phyloP scores from a whole-genome alignment of 768 basidiomycete species.

The Mycena amicta region DNA sequence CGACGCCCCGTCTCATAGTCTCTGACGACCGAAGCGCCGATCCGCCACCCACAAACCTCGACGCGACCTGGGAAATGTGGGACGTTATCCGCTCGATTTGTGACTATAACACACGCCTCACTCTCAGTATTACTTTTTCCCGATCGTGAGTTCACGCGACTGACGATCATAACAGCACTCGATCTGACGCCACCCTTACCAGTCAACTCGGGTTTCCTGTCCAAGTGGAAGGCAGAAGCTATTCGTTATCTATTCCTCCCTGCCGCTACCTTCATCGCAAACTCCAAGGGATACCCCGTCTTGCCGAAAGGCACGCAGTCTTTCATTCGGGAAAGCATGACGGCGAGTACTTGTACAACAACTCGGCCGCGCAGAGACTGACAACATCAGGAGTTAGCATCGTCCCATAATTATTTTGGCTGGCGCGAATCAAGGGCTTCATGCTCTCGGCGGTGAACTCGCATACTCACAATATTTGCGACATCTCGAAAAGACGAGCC shows the following conservation, averaged over 20 bases:
- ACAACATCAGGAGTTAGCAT: conserved; percentile 54
- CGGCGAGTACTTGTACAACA: conserved; percentile 51
- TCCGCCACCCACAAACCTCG: conserved; percentile 58
- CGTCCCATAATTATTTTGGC: conserved; percentile 84
- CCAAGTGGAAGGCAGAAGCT: conserved; percentile 92
- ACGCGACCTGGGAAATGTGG: conserved; percentile 98
- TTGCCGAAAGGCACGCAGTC: conserved; percentile 90
- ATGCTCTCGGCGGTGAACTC: conserved; percentile 77
- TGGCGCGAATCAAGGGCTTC: conserved; percentile 63
- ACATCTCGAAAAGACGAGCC: conserved; percentile 80
- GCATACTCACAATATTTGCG: conserved; percentile 91
- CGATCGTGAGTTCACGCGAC: conserved; percentile 1
- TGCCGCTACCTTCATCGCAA: conserved; percentile 89
- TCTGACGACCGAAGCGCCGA: conserved; percentile 38
- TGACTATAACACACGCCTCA: conserved; percentile 75
- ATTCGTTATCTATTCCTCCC: conserved; percentile 89
- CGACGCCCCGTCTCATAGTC: conserved; percentile 40
- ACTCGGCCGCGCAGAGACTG: conserved; percentile 17
- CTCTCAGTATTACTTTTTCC: conserved; percentile 56
- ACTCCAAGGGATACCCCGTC: conserved; percentile 95
- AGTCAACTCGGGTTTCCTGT: conserved; percentile 69
- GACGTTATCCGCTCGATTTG: conserved; percentile 91
- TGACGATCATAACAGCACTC: conserved; percentile 59
- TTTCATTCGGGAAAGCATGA: conserved; percentile 89
- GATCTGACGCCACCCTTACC: conserved; percentile 91